Percentiles rank a stretch among this genome's conserved stretches.
Conservation (phyloP, 2,329 filamentous ascomycete species). For the Diaporthe humulicola region DNA sequence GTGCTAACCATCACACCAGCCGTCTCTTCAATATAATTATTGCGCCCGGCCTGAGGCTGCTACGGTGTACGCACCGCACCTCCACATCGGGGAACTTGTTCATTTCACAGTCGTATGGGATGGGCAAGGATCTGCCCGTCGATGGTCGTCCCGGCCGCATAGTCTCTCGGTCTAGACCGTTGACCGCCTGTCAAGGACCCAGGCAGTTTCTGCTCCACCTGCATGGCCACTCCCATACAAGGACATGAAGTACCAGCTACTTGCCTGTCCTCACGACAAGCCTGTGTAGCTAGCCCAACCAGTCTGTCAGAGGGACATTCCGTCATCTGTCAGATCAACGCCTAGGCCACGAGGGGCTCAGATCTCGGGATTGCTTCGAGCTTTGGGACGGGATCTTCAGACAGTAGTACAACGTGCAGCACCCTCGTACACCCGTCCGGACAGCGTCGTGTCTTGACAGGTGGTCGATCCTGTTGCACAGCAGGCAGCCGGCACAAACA, state of each 20-base stretch:
- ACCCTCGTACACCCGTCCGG: background rate
- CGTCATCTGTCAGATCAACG: slow-evolving; percentile 20
- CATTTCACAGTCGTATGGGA: background rate
- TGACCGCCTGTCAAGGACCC: slow-evolving; percentile 36
- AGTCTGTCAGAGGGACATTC: slow-evolving; percentile 18
- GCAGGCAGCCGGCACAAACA: background rate
- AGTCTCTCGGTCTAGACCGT: slow-evolving; percentile 18
- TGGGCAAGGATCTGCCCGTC: slow-evolving; percentile 18
- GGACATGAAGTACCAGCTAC: background rate
- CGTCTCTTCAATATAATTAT: background rate
- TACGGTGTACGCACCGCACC: slow-evolving; percentile 6
- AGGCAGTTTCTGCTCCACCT: background rate
- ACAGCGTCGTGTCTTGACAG: background rate
- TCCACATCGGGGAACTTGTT: background rate
- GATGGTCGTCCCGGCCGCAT: slow-evolving; percentile 3
- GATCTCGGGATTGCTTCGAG: slow-evolving; percentile 22
- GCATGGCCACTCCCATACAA: background rate
- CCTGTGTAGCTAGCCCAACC: background rate
- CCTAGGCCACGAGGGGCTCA: background rate
- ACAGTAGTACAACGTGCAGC: background rate
- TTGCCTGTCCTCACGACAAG: background rate
- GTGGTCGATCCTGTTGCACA: slow-evolving; percentile 11
- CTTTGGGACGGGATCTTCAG: background rate
- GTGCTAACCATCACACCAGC: background rate
- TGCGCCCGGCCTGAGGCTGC: background rate